Percentiles rank a stretch among this genome's conserved stretches.
These are phyloP conservation scores for Xylaria sp. DNA, from an alignment of 2,329 filamentous ascomycete genomes.

Conservation along the genomic window DNA sequence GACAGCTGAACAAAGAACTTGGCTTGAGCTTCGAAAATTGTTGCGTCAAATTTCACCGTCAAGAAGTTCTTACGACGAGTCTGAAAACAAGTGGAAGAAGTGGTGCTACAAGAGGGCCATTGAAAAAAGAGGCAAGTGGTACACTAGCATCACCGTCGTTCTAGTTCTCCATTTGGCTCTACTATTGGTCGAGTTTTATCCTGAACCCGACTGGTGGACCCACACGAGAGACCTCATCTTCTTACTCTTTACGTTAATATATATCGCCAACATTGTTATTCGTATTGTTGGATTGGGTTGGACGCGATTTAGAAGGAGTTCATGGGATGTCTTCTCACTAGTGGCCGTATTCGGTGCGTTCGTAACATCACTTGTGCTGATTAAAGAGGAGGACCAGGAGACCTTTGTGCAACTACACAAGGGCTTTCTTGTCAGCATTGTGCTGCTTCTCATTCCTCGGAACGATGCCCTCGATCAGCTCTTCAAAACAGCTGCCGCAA, in stretches of 20 bases:
- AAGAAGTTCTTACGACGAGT: constrained; percentile 85
- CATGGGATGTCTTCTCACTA: constrained; percentile 94
- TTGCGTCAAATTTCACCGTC: constrained; percentile 93
- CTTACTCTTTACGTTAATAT: constrained; percentile 81
- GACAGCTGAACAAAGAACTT: constrained; percentile 94
- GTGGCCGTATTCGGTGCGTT: constrained; percentile 83
- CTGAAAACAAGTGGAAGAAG: constrained; percentile 80
- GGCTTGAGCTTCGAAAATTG: constrained; percentile 93
- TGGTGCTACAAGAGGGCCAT: constrained; percentile 97
- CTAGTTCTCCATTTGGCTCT: constrained; percentile 85
- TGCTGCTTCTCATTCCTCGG: constrained; percentile 89
- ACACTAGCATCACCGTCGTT: constrained; percentile 79
- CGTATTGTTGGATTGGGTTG: constrained; percentile 90
- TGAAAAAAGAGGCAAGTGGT: constrained; percentile 94
- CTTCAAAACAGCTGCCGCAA: constrained; percentile 97
- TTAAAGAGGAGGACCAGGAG: constrained; percentile 68
- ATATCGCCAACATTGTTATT: constrained; percentile 83
- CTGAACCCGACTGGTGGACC: constrained; percentile 78
- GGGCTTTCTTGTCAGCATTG: constrained; percentile 89
- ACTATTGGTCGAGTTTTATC: constrained; percentile 85
- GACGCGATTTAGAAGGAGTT: constrained; percentile 89
- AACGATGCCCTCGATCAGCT: constrained; percentile 98
- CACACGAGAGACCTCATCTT: constrained; percentile 78
- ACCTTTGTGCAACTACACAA: constrained; percentile 87
- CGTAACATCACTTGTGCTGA: constrained; percentile 79